Evolutionary conservation across 768 basidiomycete species (phyloP), one percentile per base, ranked within the genome.

Genomic region (Leccinum incarnatum): DNA sequence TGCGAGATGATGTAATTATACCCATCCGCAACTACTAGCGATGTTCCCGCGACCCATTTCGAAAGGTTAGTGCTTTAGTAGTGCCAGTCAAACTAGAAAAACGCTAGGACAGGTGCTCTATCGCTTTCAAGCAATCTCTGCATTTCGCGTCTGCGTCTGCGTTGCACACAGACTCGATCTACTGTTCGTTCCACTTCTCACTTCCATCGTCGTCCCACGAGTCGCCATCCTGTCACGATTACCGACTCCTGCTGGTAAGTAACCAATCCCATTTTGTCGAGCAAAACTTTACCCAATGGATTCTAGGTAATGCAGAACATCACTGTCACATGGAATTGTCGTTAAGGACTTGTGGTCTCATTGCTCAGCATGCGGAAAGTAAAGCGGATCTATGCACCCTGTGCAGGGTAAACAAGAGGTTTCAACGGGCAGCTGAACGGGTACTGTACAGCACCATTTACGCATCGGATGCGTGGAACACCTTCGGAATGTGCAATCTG

Each of bases 371-470:
- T 71, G 77, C 84, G 61, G 76, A 70, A 55, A 81, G 71, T 63
- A 82, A 79, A 51, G 67, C 75, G 64, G 85, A 87, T 68, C 75
- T 89, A 56, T 81, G 79, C 59, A 64, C 75, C 17, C 78, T 89
- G 34, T 85, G 82, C 70, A 75, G 79, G 63, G 86, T 88, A 25
- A 86, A 79, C 59, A 82, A 76, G 65, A 69, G 71, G 14, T 86
- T 88, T 64, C 81, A 77, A 58, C 68, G 67, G 48, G 82, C 77
- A 52, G 83, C 83, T 17, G 85, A 88, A 66, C 78, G 74, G 49
- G 79, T 78, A 4, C 73, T 89, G 4, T 89, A 88, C 74, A 84
- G 81, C 61, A 83, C 82, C 2, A 71, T 88, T 15, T 76, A 78
- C 58, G 69, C 85, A 67, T 72, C 71, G 48, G 75, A 79, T 56